Percentiles rank a stretch among this genome's conserved stretches.
phyloP scores from a whole-genome alignment of 148 eudicot genomes.

The Arctostaphylos glauca region DNA sequence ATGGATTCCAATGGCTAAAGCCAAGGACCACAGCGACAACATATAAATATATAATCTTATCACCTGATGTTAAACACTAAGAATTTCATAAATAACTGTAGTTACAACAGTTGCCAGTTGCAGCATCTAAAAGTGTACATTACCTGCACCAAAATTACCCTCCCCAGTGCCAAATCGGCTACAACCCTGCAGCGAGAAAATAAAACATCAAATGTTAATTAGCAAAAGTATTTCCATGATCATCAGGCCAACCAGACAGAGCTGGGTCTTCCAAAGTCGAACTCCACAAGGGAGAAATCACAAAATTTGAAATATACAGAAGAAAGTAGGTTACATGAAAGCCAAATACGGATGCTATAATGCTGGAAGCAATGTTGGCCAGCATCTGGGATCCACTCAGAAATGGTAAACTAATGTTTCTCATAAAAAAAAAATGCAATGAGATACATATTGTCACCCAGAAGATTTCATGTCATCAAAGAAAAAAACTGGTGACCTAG shows the following conservation, averaged over 20 bases:
- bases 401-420: constrained; percentile 7
- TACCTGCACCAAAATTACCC: constrained; percentile 29
- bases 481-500: background rate
- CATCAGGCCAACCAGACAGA: constrained; percentile 6
- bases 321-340: background rate
- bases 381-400: background rate
- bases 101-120: background rate
- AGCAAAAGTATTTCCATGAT: background rate
- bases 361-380: background rate
- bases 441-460: background rate
- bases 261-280: background rate
- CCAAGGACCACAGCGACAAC: too few relatives aligned
- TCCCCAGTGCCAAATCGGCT: constrained; percentile 23
- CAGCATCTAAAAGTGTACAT: background rate
- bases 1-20: background rate
- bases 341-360: background rate
- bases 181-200: constrained; percentile 21
- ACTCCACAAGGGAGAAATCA: background rate
- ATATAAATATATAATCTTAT: background rate
- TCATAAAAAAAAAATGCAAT: background rate
- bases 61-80: background rate
- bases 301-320: background rate
- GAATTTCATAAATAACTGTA: background rate
- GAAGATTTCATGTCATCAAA: background rate
- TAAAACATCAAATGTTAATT: background rate